Evolutionary conservation across 495 filamentous ascomycete species (phyloP).

Genomic region (Neurospora cerealis): DNA sequence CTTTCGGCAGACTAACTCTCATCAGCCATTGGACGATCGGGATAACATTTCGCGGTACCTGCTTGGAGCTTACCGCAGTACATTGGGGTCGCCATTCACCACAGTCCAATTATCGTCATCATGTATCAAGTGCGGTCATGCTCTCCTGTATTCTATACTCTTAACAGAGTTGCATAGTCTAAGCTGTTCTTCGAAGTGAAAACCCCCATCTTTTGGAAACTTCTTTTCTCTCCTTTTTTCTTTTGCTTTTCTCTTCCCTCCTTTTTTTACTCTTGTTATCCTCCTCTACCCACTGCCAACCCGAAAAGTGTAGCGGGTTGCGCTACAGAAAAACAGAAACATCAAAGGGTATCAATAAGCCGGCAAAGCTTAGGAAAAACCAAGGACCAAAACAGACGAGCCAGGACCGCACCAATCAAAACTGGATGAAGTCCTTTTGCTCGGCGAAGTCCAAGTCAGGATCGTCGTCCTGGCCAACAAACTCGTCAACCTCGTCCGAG

Average conservation of each 20-base stretch:
- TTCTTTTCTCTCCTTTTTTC: background rate
- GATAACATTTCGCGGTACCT: background rate
- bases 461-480: constrained; percentile 37
- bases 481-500: constrained; percentile 76
- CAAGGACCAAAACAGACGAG: background rate
- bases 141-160: background rate
- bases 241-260: constrained; percentile 1
- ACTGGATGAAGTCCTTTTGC: constrained; percentile 38
- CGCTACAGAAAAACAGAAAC: background rate
- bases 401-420: constrained; percentile 18
- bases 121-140: background rate
- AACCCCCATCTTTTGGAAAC: background rate
- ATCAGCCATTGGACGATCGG: background rate
- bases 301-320: background rate
- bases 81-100: background rate
- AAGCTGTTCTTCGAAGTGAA: background rate
- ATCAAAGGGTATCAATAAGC: constrained; percentile 13
- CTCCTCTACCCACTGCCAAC: background rate
- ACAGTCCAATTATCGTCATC: background rate
- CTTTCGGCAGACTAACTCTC: background rate
- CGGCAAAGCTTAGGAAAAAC: background rate
- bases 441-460: constrained; percentile 30
- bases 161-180: background rate
- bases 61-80: background rate
- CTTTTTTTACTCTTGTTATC: background rate